Evolutionary conservation across 2,329 filamentous ascomycete genomes (phyloP), one percentile per base, ranked within the genome.

Genomic region (Sporothrix globosa): DNA sequence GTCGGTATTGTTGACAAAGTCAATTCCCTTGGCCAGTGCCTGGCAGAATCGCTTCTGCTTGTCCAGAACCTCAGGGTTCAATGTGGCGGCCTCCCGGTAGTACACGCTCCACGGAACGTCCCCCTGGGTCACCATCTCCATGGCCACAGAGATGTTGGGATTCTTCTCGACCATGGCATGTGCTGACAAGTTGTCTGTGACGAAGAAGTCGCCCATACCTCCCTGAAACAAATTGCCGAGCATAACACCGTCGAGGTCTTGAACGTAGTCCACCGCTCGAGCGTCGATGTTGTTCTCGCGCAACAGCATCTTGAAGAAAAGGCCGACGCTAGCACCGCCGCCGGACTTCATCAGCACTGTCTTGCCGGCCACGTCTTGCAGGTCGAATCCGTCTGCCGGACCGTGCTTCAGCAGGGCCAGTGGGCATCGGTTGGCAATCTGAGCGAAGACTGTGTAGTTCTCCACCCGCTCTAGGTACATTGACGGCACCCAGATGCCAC

Each of bases 131-230:
- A 39, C 54, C 54, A 58, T 58, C 19, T 58, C 54, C 54, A 58
- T 58, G 27, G 54, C 30, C 27, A 39, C 17, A 14, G 54, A 58
- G 1, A 58, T 39, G 5, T 39, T 58, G 54, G 54, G 54, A 14
- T 58, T 58, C 2, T 34, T 6, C 30, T 58, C 54, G 0, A 39
- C 54, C 54, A 58, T 58, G 10, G 53, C 69, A 14, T 52, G 53
- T 3, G 72, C 71, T 4, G 72, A 71, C 21, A 73, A 63, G 63
- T 69, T 70, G 50, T 73, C 72, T 9, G 63, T 68, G 39, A 73
- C 44, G 41, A 73, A 69, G 41, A 60, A 73, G 41, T 73, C 71
- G 27, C 72, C 72, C 71, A 72, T 72, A 19, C 70, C 72, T 11
- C 71, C 72, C 44, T 50, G 67, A 27, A 73, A 73, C 14, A 73